phyloP scores from a whole-genome alignment of 305 asterid genomes.

The Fraxinus platypoda region DNA sequence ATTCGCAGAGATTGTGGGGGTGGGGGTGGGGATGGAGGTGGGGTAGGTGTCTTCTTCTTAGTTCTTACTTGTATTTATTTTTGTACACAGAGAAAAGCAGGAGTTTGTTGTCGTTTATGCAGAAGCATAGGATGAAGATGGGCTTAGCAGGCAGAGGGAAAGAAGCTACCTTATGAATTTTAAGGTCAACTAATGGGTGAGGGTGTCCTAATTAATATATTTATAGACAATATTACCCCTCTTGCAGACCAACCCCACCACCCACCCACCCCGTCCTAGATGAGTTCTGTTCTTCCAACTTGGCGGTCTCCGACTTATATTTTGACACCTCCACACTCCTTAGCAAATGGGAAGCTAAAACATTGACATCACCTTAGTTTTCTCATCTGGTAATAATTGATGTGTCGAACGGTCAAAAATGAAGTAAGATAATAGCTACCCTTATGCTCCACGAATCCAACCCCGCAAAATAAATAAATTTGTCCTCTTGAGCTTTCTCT shows the following conservation, averaged over 20 bases:
- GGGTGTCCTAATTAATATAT: constrained; percentile 15
- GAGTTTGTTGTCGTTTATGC: constrained; percentile 51
- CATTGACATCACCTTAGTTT: not conserved
- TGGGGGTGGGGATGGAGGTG: not conserved
- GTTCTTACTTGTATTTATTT: constrained; percentile 46
- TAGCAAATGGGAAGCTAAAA: not conserved
- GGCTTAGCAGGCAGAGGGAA: constrained; percentile 28
- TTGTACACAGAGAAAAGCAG: constrained; percentile 40
- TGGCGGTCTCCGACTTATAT: not conserved
- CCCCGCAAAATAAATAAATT: not conserved
- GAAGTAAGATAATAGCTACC: not conserved
- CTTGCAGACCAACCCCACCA: not conserved
- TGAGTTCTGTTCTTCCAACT: not conserved
- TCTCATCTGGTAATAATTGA: not conserved
- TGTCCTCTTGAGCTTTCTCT: not conserved
- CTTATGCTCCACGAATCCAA: not conserved
- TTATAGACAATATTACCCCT: constrained; percentile 32
- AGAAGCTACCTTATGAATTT: constrained; percentile 36
- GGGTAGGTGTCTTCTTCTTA: constrained; percentile 17
- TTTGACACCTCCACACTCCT: not conserved
- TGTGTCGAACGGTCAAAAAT: not conserved
- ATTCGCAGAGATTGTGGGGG: not conserved
- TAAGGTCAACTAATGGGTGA: constrained; percentile 53
- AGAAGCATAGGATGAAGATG: constrained; percentile 35
- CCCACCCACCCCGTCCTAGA: not conserved